Conservation (phyloP, 2,329 filamentous ascomycete genomes). For the Alternaria hordeiaustralica region DNA sequence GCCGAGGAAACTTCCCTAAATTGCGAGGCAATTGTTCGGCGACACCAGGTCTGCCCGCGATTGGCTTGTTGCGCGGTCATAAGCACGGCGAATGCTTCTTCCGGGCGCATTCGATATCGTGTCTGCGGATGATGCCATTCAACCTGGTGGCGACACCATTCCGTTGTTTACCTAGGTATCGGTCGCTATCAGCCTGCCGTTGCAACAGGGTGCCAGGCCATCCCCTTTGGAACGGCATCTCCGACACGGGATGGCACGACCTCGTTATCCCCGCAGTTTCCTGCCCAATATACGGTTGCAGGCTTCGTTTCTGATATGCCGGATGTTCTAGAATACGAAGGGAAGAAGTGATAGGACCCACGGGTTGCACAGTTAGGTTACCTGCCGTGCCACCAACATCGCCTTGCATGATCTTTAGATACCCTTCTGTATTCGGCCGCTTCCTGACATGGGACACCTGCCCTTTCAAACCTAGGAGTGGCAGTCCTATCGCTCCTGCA, state of each 20-base stretch:
- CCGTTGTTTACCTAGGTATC: neutral
- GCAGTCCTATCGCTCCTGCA: neutral
- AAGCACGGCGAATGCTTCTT: neutral
- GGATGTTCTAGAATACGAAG: neutral
- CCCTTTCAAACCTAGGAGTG: constrained; percentile 14
- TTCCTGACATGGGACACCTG: constrained; percentile 7
- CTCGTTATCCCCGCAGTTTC: neutral
- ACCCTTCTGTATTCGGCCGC: neutral
- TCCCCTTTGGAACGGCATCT: neutral
- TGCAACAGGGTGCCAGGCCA: neutral
- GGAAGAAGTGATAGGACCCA: neutral
- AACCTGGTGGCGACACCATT: neutral
- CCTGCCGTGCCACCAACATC: neutral
- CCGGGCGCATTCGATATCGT: neutral
- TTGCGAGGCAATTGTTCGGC: neutral
- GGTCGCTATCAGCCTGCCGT: neutral
- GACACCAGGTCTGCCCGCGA: neutral
- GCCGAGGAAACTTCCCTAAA: neutral
- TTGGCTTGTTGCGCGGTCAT: neutral
- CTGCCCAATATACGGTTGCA: neutral
- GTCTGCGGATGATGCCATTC: constrained; percentile 1
- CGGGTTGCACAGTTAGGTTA: neutral
- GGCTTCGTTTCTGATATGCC: neutral
- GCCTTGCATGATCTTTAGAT: neutral
- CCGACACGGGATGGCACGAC: neutral